Percentiles rank a stretch among this genome's conserved stretches.
phyloP scores from a whole-genome alignment of 129 eudicot species.

The Escallonia rubra region DNA sequence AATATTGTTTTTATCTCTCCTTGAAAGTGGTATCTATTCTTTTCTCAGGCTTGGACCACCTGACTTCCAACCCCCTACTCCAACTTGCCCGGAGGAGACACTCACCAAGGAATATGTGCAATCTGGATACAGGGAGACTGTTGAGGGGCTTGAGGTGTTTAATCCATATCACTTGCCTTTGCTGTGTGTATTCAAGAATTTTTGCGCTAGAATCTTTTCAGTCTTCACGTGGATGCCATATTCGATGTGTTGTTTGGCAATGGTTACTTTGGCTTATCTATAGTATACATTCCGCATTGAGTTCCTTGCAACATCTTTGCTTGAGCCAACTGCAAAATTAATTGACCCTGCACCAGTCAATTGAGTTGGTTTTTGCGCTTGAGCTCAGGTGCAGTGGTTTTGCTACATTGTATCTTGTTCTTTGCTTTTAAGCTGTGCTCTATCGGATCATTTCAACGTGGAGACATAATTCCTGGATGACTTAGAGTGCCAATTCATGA shows the following conservation, averaged over 20 bases:
- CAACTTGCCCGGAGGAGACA: constrained; percentile 93
- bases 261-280: neutral
- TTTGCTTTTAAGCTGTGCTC: too few species aligned
- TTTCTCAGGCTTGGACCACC: constrained; percentile 87
- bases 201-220: neutral
- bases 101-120: constrained; percentile 84
- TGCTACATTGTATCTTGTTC: too few species aligned
- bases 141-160: constrained; percentile 95
- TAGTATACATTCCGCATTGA: too few species aligned
- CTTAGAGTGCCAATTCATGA: too few species aligned
- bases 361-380: too few species aligned
- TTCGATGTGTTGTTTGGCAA: neutral
- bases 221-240: neutral
- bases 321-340: too few species aligned
- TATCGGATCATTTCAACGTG: too few species aligned
- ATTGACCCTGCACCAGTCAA: too few species aligned
- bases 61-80: constrained; percentile 84
- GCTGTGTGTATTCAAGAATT: neutral
- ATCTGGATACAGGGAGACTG: constrained; percentile 90
- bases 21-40: neutral
- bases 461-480: too few species aligned
- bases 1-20: neutral
- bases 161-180: neutral
- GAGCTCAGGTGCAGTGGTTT: too few species aligned
- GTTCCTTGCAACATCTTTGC: too few species aligned